Conservation (phyloP, 352 stramenopile species). For the Pythium pectinolyticum region DNA sequence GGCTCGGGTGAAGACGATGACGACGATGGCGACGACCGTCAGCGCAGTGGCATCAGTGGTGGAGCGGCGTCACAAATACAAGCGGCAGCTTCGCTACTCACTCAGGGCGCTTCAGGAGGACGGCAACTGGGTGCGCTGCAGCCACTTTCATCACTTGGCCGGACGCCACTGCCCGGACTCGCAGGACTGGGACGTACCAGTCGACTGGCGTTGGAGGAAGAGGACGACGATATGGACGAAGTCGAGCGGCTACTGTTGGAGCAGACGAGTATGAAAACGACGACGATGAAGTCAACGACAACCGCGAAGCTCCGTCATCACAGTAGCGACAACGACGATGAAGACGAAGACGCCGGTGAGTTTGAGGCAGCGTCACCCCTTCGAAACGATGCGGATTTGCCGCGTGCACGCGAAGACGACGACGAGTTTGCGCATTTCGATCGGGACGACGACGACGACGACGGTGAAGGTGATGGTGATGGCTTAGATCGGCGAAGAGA, state of each 20-base stretch:
- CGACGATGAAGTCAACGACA: background rate
- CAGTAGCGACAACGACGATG: background rate
- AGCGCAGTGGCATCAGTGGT: no score
- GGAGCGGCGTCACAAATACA: no score
- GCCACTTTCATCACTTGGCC: slow-evolving; percentile 17
- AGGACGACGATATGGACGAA: slow-evolving; percentile 32
- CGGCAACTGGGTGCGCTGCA: slow-evolving; percentile 14
- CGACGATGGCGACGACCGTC: background rate
- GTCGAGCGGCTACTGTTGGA: slow-evolving; percentile 27
- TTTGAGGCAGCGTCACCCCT: slow-evolving; percentile 14
- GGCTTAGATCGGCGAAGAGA: background rate
- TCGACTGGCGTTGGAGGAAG: slow-evolving; percentile 6
- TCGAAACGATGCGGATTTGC: slow-evolving; percentile 2
- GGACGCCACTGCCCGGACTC: slow-evolving; percentile 16
- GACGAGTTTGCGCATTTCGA: slow-evolving; percentile 34
- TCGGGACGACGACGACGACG: slow-evolving; percentile 17
- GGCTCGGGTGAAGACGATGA: slow-evolving; percentile 16
- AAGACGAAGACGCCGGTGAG: slow-evolving; percentile 21
- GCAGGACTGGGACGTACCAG: background rate
- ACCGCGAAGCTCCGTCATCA: background rate
- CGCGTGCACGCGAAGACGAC: slow-evolving; percentile 5
- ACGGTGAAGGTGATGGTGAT: background rate
- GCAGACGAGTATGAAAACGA: slow-evolving; percentile 19
- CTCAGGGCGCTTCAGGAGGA: no score
- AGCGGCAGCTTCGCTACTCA: no score